A percentile compares a stretch with the other conserved stretches of the same genome.
Evolutionary conservation across 2,329 filamentous ascomycete genomes (phyloP).

Genomic region (Orbilia ellipsospora): DNA sequence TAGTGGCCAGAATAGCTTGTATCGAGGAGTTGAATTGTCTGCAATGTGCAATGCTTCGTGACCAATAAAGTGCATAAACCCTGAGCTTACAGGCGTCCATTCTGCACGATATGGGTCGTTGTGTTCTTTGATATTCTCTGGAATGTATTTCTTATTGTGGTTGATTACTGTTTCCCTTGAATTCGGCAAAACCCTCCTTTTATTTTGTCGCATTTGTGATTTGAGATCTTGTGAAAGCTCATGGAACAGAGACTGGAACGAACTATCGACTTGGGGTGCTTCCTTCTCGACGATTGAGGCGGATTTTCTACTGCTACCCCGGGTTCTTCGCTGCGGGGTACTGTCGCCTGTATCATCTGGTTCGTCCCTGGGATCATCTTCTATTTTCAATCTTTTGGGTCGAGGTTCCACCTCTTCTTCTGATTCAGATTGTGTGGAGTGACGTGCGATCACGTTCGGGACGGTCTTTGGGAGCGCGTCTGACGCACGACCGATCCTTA

Average conservation of each 20-base stretch:
- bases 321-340: slow-evolving; percentile 60
- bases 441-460: slow-evolving; percentile 89
- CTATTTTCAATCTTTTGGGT: slow-evolving; percentile 73
- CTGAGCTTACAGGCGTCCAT: slow-evolving; percentile 86
- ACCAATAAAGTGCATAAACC: slow-evolving; percentile 83
- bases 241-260: slow-evolving; percentile 75
- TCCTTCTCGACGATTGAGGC: slow-evolving; percentile 56
- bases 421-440: slow-evolving; percentile 80
- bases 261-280: slow-evolving; percentile 63
- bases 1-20: slow-evolving; percentile 93
- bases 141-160: slow-evolving; percentile 85
- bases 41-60: slow-evolving; percentile 85
- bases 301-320: slow-evolving; percentile 55
- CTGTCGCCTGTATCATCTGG: slow-evolving; percentile 57
- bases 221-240: slow-evolving; percentile 89
- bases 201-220: slow-evolving; percentile 88
- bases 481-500: slow-evolving; percentile 93
- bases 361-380: slow-evolving; percentile 70
- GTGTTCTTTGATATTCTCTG: slow-evolving; percentile 89
- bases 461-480: slow-evolving; percentile 94
- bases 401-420: slow-evolving; percentile 84
- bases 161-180: slow-evolving; percentile 95
- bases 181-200: slow-evolving; percentile 94
- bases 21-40: slow-evolving; percentile 86
- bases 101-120: slow-evolving; percentile 94